A percentile compares a stretch with the other conserved stretches of the same genome.
Conservation (phyloP, 2,329 filamentous ascomycete genomes). For the Fusarium floridanum region DNA sequence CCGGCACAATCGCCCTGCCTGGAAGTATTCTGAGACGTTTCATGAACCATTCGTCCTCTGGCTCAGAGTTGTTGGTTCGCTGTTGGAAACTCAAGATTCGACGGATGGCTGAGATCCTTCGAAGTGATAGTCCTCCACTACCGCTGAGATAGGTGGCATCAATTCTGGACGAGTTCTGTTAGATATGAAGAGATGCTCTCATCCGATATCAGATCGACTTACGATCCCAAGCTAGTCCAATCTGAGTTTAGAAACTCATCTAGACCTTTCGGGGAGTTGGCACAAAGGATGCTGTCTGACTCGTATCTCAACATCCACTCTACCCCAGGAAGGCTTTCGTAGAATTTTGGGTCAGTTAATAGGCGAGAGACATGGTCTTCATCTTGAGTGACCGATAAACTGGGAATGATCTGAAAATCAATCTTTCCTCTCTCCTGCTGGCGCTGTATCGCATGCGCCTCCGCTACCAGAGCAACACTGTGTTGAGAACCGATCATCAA, state of each 20-base stretch:
- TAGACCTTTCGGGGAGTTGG: constrained; percentile 64
- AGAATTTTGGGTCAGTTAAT: constrained; percentile 65
- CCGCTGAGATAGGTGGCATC: constrained; percentile 61
- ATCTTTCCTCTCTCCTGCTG: neutral
- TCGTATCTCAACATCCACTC: constrained; percentile 69
- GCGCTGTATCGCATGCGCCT: neutral
- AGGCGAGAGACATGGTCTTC: constrained; percentile 48
- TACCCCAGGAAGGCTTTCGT: constrained; percentile 62
- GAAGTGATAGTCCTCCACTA: constrained; percentile 67
- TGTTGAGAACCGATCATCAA: constrained; percentile 64
- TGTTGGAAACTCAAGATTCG: constrained; percentile 62
- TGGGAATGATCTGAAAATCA: neutral
- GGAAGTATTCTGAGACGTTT: constrained; percentile 7
- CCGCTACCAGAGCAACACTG: constrained; percentile 59
- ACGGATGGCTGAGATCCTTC: constrained; percentile 64
- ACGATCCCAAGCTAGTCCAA: neutral
- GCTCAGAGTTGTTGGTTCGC: neutral
- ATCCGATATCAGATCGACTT: neutral
- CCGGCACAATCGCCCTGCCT: neutral
- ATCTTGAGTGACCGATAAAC: neutral
- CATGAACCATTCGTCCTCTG: neutral
- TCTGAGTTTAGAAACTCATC: constrained; percentile 46
- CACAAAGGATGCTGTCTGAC: constrained; percentile 68
- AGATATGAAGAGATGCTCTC: neutral
- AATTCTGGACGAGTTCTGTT: neutral